A percentile compares a stretch with the other conserved stretches of the same genome.
Conservation (phyloP, 345 rosid genomes). For the Lepidium sativum region DNA sequence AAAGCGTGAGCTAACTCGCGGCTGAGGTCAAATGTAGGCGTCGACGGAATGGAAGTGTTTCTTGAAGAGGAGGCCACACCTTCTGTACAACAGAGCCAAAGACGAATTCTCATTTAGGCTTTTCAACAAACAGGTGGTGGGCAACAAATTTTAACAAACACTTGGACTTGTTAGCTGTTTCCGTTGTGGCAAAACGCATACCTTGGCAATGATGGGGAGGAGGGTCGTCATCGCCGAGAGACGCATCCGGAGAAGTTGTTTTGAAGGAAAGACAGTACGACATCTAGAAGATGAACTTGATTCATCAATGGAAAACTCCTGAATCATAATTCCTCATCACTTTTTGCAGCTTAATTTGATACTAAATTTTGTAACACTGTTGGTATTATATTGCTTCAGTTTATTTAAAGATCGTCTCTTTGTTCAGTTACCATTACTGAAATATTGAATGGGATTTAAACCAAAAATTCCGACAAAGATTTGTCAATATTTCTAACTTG, state of each 20-base stretch:
- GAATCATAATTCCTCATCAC: neutral
- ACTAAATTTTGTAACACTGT: too few species aligned
- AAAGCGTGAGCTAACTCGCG: conserved; percentile 42
- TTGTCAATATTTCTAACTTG: too few species aligned
- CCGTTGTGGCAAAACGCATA: neutral
- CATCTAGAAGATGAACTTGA: conserved; percentile 12
- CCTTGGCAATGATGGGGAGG: conserved; percentile 31
- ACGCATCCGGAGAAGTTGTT: conserved; percentile 29
- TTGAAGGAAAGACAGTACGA: conserved; percentile 45
- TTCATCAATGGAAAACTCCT: conserved; percentile 6
- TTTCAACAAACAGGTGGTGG: conserved; percentile 37
- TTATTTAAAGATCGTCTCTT: too few species aligned
- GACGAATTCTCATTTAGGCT: conserved; percentile 27
- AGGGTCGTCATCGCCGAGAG: conserved; percentile 18
- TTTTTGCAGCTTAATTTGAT: too few species aligned
- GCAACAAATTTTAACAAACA: conserved; percentile 39
- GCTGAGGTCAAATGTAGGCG: conserved; percentile 39
- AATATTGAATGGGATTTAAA: too few species aligned
- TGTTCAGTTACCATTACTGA: too few species aligned
- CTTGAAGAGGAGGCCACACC: conserved; percentile 33
- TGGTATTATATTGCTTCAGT: too few species aligned
- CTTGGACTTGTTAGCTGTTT: neutral
- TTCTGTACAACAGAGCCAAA: conserved; percentile 34
- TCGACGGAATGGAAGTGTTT: conserved; percentile 29
- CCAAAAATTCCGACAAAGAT: too few species aligned